Base-by-base conservation (phyloP, 192 early-diverging fungal species). In the Coemansia sp. region DNA sequence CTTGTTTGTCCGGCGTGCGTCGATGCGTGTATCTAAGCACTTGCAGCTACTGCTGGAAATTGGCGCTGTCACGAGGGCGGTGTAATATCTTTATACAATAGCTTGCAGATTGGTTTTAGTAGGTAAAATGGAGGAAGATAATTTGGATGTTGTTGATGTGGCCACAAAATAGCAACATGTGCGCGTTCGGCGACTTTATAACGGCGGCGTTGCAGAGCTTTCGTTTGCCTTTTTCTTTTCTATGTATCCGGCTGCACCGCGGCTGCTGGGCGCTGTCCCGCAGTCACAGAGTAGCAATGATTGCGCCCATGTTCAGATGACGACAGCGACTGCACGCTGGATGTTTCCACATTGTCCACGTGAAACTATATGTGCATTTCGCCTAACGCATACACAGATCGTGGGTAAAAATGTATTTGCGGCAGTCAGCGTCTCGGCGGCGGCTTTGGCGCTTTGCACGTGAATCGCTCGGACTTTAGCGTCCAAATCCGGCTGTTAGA, bases 331-430 rank as follows among this genome's bases (percentile, higher is more conserved):
- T 66, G 64, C 64, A 63, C 43, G 12, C 11, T 53, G 29, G 14
- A n/a, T 54, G 38, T 54, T 53, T 53, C 61, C 21, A 43, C 25
- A 57, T 29, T 49, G 39, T 49, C 47, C 64, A 66, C 64, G 64
- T 66, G 64, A 26, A 16, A 14, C 55, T 14, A 12, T 17, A 16
- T 35, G 35, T 27, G 55, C 41, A 61, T 61, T 49, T 61, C 55
- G 35, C n/a, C 21, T 37, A 57, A 21, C 21, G 19, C 55, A 21
- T 37, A 21, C 29, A 57, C 35, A 6, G 1, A 38, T 26, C 55
- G 55, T 57, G 55, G 55, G 55, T 17, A 57, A 57, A 57, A 37
- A 17, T 2, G 2, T 7, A 31, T 38, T 9, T 11, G 14, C 55
- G 11, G 43, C 43, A 12, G 43, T n/a, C 14, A n/a, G 14, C 43